Percentiles rank a stretch among this genome's conserved stretches.
phyloP scores from a whole-genome alignment of 805 yeast genomes.

The Candida xiaguanensis region DNA sequence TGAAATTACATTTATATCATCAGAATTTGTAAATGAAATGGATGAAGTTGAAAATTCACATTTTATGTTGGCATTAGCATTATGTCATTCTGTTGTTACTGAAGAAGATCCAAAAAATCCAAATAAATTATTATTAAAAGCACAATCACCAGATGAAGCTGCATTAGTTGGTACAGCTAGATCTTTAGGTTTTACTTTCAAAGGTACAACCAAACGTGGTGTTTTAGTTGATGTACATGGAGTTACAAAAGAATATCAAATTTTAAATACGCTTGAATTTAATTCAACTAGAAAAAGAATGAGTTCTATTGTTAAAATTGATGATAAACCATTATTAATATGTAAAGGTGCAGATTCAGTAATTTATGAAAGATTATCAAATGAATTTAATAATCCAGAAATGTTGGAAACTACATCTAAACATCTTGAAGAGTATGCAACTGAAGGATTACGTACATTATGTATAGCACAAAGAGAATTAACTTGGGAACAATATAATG shows the following conservation, averaged over 20 bases:
- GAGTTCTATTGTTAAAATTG: conserved; percentile 77
- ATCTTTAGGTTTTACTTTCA: conserved; percentile 67
- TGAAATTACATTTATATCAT: conserved; percentile 68
- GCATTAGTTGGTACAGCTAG: conserved; percentile 81
- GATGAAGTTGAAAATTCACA: conserved; percentile 55
- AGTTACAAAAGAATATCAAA: conserved; percentile 62
- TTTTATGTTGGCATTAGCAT: conserved; percentile 70
- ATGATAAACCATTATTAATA: conserved; percentile 60
- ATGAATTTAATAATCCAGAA: conserved; percentile 39
- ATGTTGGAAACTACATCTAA: conserved; percentile 62
- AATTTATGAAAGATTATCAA: conserved; percentile 61
- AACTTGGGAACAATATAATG: conserved; percentile 55
- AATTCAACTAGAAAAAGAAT: conserved; percentile 84
- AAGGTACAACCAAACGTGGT: conserved; percentile 66
- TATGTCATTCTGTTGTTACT: conserved; percentile 75
- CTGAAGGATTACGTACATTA: conserved; percentile 78
- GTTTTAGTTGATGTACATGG: conserved; percentile 68
- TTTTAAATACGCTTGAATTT: conserved; percentile 69
- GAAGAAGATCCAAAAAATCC: conserved; percentile 64
- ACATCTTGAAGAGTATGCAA: conserved; percentile 74
- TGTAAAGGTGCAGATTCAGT: conserved; percentile 87
- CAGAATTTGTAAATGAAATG: conserved; percentile 64
- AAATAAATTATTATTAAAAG: conserved; percentile 54
- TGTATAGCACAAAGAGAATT: conserved; percentile 74
- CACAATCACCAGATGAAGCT: conserved; percentile 86